Conservation (phyloP, 2,329 filamentous ascomycete species). For the Calonectria naviculata region DNA sequence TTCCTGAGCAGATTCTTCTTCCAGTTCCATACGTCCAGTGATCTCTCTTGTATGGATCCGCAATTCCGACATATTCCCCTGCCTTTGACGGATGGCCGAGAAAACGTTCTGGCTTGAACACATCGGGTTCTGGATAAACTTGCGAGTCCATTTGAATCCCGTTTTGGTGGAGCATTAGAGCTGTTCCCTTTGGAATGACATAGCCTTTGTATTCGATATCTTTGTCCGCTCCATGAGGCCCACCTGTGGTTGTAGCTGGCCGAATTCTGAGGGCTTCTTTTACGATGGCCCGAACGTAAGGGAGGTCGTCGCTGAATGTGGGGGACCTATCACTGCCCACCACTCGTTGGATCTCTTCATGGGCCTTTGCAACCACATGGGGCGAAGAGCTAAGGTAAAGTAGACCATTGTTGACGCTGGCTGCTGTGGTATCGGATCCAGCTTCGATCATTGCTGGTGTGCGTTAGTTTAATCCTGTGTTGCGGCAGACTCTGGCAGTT, state of each 20-base stretch:
- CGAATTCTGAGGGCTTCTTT: background rate
- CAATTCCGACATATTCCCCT: background rate
- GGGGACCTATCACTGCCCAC: background rate
- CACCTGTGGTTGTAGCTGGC: background rate
- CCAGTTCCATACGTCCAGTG: background rate
- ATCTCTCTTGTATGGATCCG: background rate
- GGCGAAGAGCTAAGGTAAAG: background rate
- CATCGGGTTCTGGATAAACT: background rate
- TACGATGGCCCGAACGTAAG: background rate
- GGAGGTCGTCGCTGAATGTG: background rate
- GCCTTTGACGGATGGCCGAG: background rate
- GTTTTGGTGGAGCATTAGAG: background rate
- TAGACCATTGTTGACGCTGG: background rate
- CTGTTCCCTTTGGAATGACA: background rate
- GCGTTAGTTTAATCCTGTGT: background rate
- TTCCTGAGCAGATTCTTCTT: background rate
- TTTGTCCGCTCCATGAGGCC: background rate
- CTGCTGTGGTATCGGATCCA: background rate
- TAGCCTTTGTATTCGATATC: background rate
- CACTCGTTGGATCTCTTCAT: background rate
- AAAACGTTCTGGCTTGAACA: background rate
- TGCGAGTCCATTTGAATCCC: background rate
- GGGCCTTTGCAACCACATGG: background rate
- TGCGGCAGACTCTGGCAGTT: too few relatives aligned
- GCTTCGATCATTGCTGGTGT: background rate